Evolutionary conservation across 192 early-diverging fungal species (phyloP), one percentile per base, ranked within the genome.

Genomic region (Coemansia sp.): DNA sequence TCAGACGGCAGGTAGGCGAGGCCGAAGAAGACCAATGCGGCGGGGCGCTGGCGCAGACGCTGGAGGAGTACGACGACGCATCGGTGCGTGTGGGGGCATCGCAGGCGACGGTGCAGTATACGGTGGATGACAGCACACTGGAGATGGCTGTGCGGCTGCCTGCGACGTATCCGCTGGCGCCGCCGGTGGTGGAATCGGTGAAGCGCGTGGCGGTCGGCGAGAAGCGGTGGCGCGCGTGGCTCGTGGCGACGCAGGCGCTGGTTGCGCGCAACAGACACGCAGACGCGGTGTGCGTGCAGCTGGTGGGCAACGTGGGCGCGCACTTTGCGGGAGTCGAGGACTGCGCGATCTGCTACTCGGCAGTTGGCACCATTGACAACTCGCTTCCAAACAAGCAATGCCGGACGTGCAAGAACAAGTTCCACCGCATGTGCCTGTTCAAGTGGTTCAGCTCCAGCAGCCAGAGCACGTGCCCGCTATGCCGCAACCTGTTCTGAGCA

Each of bases 261-360:
- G 72, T 87, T 64, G 78, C 85, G 0, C 89, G 95, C 73, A 94
- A 96, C 73, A 89, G 90, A 12, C 87, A 89, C 6, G 80, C 97
- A 34, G 88, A 91, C 48, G 91, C 94, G 66, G 92, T 92, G 0
- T 74, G 98, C 51, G 82, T 84, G 6, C 72, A 94, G 60, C 91
- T 95, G 64, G 81, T 91, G 48, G 88, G 88, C 62, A 99, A 99
- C 71, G 88, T 96, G 21, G 83, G 85, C n/a, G 78, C 95, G 41
- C 95, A 96, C 71, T 97, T 98, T 83, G 90, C 93, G 43, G 97
- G 96, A n/a, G 90, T 96, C 38, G 97, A 98, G 68, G 95, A 98
- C 73, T 99, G 97, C 70, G 89, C 92, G 2, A 98, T 99, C 70
- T 98, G 96, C 83, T 99, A 98, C 73, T 97, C 94, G 24, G 90